phyloP scores from a whole-genome alignment of 2,329 filamentous ascomycete species.

The Xylariaceae sp. region DNA sequence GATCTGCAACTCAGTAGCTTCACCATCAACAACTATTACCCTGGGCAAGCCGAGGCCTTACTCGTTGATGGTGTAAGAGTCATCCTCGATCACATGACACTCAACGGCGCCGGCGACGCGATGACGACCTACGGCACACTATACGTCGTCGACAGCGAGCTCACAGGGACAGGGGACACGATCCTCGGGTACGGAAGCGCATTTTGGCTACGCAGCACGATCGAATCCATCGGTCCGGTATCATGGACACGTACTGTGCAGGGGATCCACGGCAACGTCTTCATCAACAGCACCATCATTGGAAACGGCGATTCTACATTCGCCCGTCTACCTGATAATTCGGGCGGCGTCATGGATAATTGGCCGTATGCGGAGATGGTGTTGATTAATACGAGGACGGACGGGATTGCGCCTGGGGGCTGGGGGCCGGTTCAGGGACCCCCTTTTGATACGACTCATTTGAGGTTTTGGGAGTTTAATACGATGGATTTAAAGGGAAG shows the following conservation, averaged over 20 bases:
- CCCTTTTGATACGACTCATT: conserved; percentile 12
- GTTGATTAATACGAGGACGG: conserved; percentile 10
- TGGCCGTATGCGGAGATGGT: conserved; percentile 18
- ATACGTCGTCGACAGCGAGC: conserved; percentile 7
- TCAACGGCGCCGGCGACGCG: conserved; percentile 12
- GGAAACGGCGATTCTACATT: conserved; percentile 10
- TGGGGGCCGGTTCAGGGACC: conserved; percentile 15
- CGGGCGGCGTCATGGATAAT: conserved; percentile 15
- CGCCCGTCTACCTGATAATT: conserved; percentile 13
- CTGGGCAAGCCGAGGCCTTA: conserved; percentile 10
- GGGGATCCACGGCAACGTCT: conserved; percentile 15
- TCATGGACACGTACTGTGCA: conserved; percentile 17
- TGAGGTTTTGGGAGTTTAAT: conserved; percentile 16
- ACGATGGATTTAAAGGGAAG: conserved; percentile 10
- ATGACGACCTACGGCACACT: conserved; percentile 14
- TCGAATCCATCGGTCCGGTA: conserved; percentile 10
- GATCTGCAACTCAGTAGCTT: conserved; percentile 14
- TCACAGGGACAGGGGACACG: conserved; percentile 13
- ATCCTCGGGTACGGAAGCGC: conserved; percentile 13
- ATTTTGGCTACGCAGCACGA: conserved; percentile 11
- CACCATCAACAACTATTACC: conserved; percentile 13
- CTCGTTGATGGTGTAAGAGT: conserved; percentile 9
- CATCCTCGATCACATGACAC: conserved; percentile 9
- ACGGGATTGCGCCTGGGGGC: conserved; percentile 8
- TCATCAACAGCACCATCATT: conserved; percentile 13